Conservation (phyloP, 176 grass and related monocot species). For the Cenchrus americanus region DNA sequence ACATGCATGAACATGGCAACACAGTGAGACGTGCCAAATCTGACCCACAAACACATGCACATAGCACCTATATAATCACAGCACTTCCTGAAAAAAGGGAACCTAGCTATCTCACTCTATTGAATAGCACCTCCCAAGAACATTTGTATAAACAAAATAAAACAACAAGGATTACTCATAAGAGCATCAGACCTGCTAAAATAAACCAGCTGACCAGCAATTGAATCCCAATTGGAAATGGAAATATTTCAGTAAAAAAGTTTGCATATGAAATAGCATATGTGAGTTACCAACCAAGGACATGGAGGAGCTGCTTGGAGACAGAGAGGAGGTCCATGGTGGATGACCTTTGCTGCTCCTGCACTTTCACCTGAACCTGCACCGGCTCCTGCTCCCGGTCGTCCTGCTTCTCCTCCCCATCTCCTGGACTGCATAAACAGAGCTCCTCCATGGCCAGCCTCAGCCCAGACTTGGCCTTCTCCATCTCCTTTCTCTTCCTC, state of each 20-base stretch:
- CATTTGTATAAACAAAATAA: neutral
- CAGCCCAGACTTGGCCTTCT: slow-evolving; percentile 67
- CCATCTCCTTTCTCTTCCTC: slow-evolving; percentile 55
- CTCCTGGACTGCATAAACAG: slow-evolving; percentile 38
- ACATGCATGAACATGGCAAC: neutral
- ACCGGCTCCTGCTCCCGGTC: slow-evolving; percentile 25
- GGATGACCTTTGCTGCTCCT: slow-evolving; percentile 48
- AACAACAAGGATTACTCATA: neutral
- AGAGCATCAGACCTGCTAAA: neutral
- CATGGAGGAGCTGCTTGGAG: slow-evolving; percentile 75
- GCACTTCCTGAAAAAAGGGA: neutral
- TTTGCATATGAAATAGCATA: slow-evolving; percentile 24
- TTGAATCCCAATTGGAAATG: neutral
- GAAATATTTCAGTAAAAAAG: neutral
- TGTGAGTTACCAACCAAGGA: slow-evolving; percentile 67
- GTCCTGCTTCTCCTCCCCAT: slow-evolving; percentile 35
- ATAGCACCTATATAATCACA: neutral
- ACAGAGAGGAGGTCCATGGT: slow-evolving; percentile 62
- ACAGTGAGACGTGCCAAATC: neutral
- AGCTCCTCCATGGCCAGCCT: slow-evolving; percentile 75
- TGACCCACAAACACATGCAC: slow-evolving; percentile 15
- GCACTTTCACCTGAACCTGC: slow-evolving; percentile 24
- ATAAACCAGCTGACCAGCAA: neutral
- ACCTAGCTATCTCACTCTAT: neutral
- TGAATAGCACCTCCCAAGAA: neutral